A percentile compares a stretch with the other conserved stretches of the same genome.
phyloP scores from a whole-genome alignment of 2,329 filamentous ascomycete species.

The Botryosphaeria agaves region DNA sequence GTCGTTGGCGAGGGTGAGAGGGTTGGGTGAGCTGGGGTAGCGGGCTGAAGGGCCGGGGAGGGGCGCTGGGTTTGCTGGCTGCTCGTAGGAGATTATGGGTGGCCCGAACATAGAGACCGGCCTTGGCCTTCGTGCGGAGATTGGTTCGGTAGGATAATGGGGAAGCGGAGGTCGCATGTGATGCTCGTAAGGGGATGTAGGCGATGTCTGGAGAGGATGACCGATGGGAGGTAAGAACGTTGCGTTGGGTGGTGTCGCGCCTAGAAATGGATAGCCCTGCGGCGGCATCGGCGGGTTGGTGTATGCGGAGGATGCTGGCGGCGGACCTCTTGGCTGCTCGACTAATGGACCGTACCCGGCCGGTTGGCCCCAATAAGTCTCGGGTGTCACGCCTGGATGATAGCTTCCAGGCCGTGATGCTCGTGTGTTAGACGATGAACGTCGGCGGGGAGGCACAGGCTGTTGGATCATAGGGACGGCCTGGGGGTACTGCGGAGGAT shows the following conservation, averaged over 20 bases:
- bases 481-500: background rate
- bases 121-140: background rate
- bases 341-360: conserved; percentile 1
- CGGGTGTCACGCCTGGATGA: conserved; percentile 1
- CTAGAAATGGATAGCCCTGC: conserved; percentile 5
- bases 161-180: background rate
- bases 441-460: background rate
- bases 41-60: too few relatives aligned
- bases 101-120: conserved; percentile 1
- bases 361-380: conserved; percentile 1
- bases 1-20: too few relatives aligned
- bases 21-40: too few relatives aligned
- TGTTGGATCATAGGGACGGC: background rate
- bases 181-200: background rate
- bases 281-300: conserved; percentile 1
- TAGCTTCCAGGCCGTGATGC: background rate
- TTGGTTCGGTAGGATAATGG: background rate
- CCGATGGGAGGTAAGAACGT: conserved; percentile 12
- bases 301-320: conserved; percentile 11
- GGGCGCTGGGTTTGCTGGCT: too few relatives aligned
- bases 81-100: background rate
- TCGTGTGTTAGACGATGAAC: background rate
- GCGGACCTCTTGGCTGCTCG: conserved; percentile 6
- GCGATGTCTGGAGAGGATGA: conserved; percentile 8
- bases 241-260: conserved; percentile 7